A percentile compares a stretch with the other conserved stretches of the same genome.
Conservation (phyloP, 805 yeast genomes). For the Pichia nanzhaoensis region DNA sequence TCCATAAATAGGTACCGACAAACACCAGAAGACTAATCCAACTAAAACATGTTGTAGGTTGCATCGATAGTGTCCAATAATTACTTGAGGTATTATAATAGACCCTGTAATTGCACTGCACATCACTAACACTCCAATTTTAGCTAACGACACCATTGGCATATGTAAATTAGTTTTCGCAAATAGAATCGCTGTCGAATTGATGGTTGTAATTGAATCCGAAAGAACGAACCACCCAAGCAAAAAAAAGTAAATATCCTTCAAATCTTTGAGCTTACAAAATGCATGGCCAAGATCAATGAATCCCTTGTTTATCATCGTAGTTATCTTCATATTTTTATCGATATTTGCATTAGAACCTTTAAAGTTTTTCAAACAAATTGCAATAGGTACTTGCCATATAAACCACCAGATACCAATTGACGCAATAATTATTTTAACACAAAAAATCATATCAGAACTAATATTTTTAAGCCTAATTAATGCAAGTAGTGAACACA, state of each 20-base stretch:
- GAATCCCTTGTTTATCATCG: conserved; percentile 47
- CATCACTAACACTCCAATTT: conserved; percentile 61
- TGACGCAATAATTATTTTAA: conserved; percentile 52
- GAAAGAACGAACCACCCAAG: conserved; percentile 72
- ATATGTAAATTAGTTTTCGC: conserved; percentile 64
- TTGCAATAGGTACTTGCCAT: conserved; percentile 57
- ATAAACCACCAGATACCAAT: conserved; percentile 77
- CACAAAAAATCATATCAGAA: conserved; percentile 30
- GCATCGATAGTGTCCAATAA: conserved; percentile 32
- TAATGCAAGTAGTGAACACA: conserved; percentile 45
- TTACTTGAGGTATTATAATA: conserved; percentile 42
- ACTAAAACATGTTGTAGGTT: conserved; percentile 45
- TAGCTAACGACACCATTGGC: conserved; percentile 59
- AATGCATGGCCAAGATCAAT: conserved; percentile 46
- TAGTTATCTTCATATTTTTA: neutral
- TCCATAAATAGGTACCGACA: conserved; percentile 68
- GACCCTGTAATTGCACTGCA: conserved; percentile 66
- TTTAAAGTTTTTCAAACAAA: conserved; percentile 31
- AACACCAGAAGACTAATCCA: conserved; percentile 51
- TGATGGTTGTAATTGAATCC: conserved; percentile 71
- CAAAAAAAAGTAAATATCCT: conserved; percentile 60
- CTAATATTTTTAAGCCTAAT: conserved; percentile 11
- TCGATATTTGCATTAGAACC: neutral
- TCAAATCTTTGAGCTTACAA: conserved; percentile 51
- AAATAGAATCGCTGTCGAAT: conserved; percentile 71